These are phyloP conservation scores for Diaporthe caulivora DNA, from an alignment of 2,329 filamentous ascomycete genomes.

Conservation along the genomic window DNA sequence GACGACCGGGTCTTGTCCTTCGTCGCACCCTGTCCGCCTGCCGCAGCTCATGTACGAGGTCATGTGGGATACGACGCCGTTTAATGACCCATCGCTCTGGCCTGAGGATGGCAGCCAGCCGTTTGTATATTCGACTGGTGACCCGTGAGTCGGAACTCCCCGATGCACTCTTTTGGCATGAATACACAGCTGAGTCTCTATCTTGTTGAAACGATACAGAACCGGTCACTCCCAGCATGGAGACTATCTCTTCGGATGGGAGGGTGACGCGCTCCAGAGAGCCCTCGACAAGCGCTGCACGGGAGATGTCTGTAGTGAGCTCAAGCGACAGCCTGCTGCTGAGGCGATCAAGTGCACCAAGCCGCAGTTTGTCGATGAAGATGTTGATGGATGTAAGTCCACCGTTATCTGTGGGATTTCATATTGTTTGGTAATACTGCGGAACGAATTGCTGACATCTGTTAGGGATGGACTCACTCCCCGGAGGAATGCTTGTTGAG, in stretches of 20 bases:
- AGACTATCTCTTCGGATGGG: slow-evolving; percentile 40
- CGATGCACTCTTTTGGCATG: background rate
- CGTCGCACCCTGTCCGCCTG: slow-evolving; percentile 56
- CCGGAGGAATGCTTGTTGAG: slow-evolving; percentile 1
- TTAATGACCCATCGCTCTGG: slow-evolving; percentile 49
- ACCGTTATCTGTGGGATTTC: background rate
- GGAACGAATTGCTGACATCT: background rate
- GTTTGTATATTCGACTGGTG: slow-evolving; percentile 46
- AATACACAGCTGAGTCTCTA: background rate
- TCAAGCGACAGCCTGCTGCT: slow-evolving; percentile 43
- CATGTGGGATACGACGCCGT: slow-evolving; percentile 57
- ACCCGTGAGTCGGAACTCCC: slow-evolving; percentile 40
- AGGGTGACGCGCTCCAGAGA: slow-evolving; percentile 44
- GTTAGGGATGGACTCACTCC: slow-evolving; percentile 18
- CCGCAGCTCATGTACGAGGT: slow-evolving; percentile 61
- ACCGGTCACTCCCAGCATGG: slow-evolving; percentile 39
- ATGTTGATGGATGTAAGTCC: slow-evolving; percentile 44
- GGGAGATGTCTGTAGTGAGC: slow-evolving; percentile 41
- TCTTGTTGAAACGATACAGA: background rate
- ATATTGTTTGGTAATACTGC: background rate
- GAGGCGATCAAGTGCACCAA: slow-evolving; percentile 42
- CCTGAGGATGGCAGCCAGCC: slow-evolving; percentile 43
- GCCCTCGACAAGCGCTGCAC: slow-evolving; percentile 45
- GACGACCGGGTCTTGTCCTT: slow-evolving; percentile 51
- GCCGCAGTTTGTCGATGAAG: slow-evolving; percentile 41